Base-by-base conservation (phyloP, 352 stramenopile genomes). In the Phytophthora pini region DNA sequence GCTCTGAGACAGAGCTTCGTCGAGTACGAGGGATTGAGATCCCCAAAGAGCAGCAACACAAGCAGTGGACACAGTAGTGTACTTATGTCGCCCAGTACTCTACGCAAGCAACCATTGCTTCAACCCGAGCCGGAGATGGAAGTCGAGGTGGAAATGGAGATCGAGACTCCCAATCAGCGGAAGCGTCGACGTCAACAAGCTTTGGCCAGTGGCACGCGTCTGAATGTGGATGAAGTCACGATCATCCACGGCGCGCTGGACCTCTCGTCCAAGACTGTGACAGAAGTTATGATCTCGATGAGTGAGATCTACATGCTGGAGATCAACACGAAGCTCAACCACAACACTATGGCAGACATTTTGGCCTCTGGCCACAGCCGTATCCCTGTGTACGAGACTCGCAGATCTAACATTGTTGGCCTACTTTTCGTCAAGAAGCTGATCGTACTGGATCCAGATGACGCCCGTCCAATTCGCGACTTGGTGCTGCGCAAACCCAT, bases 171-270 rank as follows among this genome's bases (percentile, higher is more conserved):
- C 3, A 54, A 70, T 41, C 7, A 63, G 2, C 55, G 60, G 17
- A 70, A 53, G 22, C 62, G 34, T 12, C 73, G 65, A 17, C 68
- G 66, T 27, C 72, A 83, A 44, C 56, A 80, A 51, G 65, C 71
- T 39, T 12, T 61, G 22, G 67, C 74, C 5, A 22, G 38, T 22
- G 74, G 79, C 17, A 92, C 84, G 1, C 55, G 73, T n/a, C 55
- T 94, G n/a, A 72, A 90, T 52, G 79, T 80, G 34, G 90, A 98
- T 60, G 93, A 98, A 74, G 89, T 98, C 3, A 94, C 79, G 2
- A 97, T 98, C 57, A 96, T 98, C 54, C 89, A 97, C 62, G 96
- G 94, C 31, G 91, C 93, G 6, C 60, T 99, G 41, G 75, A 90
- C 46, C 78, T 99, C 41, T 90, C 86, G 10, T 79, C 88, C 46